Evolutionary conservation across 1,139 yeast species (phyloP).

Genomic region (Magnusiomyces ingens): DNA sequence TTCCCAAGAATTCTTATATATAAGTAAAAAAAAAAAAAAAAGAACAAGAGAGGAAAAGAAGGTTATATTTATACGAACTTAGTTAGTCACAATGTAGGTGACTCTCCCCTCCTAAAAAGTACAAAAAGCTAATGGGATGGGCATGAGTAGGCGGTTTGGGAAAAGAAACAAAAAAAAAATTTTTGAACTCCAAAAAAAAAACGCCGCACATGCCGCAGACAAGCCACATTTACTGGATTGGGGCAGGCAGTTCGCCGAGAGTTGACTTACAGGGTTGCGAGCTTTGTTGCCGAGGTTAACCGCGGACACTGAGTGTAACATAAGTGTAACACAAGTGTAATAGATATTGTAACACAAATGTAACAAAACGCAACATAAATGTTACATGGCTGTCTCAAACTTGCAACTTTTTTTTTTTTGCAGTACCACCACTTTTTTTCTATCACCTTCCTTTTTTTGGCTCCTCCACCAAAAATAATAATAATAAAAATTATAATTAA

Average conservation of each 20-base stretch:
- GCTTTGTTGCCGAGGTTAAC: no score
- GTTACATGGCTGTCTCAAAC: no score
- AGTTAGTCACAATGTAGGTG: not conserved
- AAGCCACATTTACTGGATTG: not conserved
- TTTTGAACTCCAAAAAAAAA: not conserved
- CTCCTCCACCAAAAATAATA: no score
- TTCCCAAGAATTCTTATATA: not conserved
- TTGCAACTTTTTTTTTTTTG: no score
- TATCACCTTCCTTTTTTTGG: no score
- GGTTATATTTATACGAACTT: not conserved
- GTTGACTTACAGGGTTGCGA: no score
- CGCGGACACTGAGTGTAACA: no score
- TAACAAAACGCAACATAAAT: no score
- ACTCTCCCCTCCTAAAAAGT: not conserved
- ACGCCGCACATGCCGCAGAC: not conserved
- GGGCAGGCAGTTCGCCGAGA: not conserved
- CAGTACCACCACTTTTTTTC: no score
- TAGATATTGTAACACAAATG: no score
- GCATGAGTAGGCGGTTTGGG: not conserved
- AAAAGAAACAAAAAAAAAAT: not conserved
- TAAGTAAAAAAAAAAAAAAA: not conserved
- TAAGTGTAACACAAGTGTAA: no score
- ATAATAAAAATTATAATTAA: not conserved
- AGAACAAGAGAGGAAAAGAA: not conserved
- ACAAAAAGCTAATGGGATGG: not conserved